Conservation (phyloP, 306 rosid genomes). For the Glycyrrhiza uralensis region DNA sequence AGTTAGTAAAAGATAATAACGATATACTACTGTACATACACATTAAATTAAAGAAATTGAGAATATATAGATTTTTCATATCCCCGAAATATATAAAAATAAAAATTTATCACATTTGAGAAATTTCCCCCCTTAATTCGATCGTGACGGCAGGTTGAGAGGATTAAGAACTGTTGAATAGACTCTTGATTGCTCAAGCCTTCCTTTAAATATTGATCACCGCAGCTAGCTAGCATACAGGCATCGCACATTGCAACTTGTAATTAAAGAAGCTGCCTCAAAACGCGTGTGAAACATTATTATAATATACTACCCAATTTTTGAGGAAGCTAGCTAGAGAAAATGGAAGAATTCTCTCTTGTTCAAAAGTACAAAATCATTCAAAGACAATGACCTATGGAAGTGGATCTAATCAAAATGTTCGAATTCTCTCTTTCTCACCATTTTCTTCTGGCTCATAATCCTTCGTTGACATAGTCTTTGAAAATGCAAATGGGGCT, state of each 20-base stretch:
- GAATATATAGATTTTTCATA: too few relatives aligned
- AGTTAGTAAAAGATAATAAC: too few relatives aligned
- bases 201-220: not conserved
- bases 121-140: not conserved
- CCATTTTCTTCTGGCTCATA: not conserved
- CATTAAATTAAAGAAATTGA: too few relatives aligned
- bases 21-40: too few relatives aligned
- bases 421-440: not conserved
- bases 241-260: constrained; percentile 4
- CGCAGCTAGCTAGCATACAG: not conserved
- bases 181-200: not conserved
- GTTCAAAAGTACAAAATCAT: constrained; percentile 19
- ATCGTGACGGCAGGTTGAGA: constrained; percentile 27
- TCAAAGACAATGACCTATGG: constrained; percentile 36
- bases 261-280: constrained; percentile 2
- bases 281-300: constrained; percentile 28
- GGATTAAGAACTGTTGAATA: not conserved
- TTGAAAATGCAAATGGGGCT: constrained; percentile 19
- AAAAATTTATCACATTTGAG: not conserved
- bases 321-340: not conserved
- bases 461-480: constrained; percentile 1
- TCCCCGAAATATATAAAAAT: too few relatives aligned
- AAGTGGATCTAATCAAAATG: constrained; percentile 25
- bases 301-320: not conserved
- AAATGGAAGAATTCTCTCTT: not conserved